These are phyloP conservation scores for Globisporangium heterothallicum DNA, from an alignment of 352 stramenopile genomes.

Conservation along the genomic window DNA sequence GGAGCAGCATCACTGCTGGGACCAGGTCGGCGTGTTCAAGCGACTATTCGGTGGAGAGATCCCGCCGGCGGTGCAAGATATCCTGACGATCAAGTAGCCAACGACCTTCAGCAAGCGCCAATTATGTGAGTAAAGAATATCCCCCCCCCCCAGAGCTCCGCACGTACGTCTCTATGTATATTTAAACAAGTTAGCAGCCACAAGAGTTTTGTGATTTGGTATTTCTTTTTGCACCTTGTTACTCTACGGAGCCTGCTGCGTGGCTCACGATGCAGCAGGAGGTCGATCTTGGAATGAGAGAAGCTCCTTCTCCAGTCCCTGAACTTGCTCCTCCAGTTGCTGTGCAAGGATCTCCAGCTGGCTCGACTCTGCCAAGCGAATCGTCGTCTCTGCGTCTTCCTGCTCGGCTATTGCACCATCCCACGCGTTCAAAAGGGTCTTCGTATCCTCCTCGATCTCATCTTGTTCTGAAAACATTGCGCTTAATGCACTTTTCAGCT, in stretches of 20 bases:
- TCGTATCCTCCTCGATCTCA: conserved; percentile 39
- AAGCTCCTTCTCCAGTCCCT: conserved; percentile 23
- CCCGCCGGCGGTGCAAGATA: conserved; percentile 41
- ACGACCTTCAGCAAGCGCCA: background rate
- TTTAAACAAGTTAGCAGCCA: conserved; percentile 6
- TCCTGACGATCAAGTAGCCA: conserved; percentile 42
- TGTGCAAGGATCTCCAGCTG: conserved; percentile 19
- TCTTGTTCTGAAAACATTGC: conserved; percentile 39
- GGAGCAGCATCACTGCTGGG: conserved; percentile 78
- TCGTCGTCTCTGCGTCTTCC: conserved; percentile 71
- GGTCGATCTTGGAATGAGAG: background rate
- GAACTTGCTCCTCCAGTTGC: conserved; percentile 19
- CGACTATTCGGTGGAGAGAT: conserved; percentile 75
- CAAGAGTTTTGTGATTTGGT: background rate
- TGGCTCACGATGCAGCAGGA: background rate
- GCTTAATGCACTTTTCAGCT: conserved; percentile 35
- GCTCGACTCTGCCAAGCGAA: conserved; percentile 44
- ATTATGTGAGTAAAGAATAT: background rate
- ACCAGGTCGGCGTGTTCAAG: conserved; percentile 81
- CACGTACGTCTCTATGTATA: conserved; percentile 8
- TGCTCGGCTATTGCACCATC: conserved; percentile 30
- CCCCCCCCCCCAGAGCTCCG: background rate
- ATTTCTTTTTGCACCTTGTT: background rate
- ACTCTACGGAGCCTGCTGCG: background rate
- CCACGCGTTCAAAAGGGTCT: conserved; percentile 30